Evolutionary conservation across 441 rosid genomes (phyloP), one percentile per base, ranked within the genome.

Genomic region (Mallotus japonicus): DNA sequence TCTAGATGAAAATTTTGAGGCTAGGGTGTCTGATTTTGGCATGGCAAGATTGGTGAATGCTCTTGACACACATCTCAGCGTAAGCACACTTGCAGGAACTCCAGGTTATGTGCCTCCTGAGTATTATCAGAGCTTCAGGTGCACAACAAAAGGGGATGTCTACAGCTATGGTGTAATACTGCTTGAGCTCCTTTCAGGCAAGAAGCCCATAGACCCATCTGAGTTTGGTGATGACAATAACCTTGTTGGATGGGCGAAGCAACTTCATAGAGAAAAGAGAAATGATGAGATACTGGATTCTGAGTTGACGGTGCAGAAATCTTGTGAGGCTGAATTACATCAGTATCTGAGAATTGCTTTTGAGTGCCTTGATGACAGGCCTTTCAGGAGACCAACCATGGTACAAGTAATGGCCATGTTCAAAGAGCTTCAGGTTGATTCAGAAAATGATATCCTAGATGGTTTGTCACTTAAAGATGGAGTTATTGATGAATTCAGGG

Each of bases 51-150:
- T 94, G 67, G 93, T 92, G 51, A 94, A 85, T 70, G 97, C 97
- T 64, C 85, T 90, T 0, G 99, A 94, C 59, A 90, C 99, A 15
- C 99, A 94, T 81, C 89, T 94, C 9, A 92, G 96, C 34, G 99
- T 94, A 62, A 94, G 97, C 84, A 94, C 95, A 7, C 95, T 94
- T 62, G 93, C 97, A 3, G 98, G 98, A 71, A 94, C 98, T 37
- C 98, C 98, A 0, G 98, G 98, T 7, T 93, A 93, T 70, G 98
- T 93, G 28, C 98, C 98, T 2, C 98, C 97, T 0, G 98, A 93
- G 90, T 93, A 93, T 74, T 93, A 91, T 76, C 98, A 93, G 86
- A 93, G 98, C 82, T 92, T 94, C 70, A 80, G 92, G 57, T 94
- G 99, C 87, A 94, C 99, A 3, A 78, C 96, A 20, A 94, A 94